These are phyloP conservation scores for Mycena galopus DNA, from an alignment of 768 basidiomycete genomes.

Conservation along the genomic window DNA sequence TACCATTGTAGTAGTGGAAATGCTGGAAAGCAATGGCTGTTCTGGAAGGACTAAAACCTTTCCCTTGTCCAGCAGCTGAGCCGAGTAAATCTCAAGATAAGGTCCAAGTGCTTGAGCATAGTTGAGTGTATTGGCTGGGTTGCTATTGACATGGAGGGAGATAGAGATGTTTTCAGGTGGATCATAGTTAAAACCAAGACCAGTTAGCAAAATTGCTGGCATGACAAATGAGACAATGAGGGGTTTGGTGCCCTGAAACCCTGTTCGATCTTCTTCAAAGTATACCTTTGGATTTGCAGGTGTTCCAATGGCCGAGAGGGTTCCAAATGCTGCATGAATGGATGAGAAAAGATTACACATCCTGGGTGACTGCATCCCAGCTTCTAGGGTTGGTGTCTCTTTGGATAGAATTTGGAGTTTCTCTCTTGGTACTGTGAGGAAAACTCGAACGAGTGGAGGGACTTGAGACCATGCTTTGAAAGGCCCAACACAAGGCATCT, in stretches of 20 bases:
- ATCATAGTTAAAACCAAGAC: slow-evolving; percentile 19
- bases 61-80: slow-evolving; percentile 14
- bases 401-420: slow-evolving; percentile 11
- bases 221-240: slow-evolving; percentile 22
- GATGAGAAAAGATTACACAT: slow-evolving; percentile 34
- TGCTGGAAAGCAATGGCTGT: slow-evolving; percentile 22
- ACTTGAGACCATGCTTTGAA: slow-evolving; percentile 27
- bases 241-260: slow-evolving; percentile 24
- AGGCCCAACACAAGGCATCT: slow-evolving; percentile 32
- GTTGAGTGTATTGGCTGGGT: background rate
- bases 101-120: slow-evolving; percentile 17
- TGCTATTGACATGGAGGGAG: slow-evolving; percentile 13
- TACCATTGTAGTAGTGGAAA: background rate
- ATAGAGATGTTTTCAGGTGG: slow-evolving; percentile 7
- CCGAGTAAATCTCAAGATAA: slow-evolving; percentile 17
- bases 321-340: slow-evolving; percentile 36
- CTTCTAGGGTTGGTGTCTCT: slow-evolving; percentile 22
- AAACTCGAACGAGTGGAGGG: too few species aligned
- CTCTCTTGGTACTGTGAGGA: too few species aligned
- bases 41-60: slow-evolving; percentile 19
- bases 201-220: slow-evolving; percentile 18
- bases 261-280: slow-evolving; percentile 37
- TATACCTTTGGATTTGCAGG: slow-evolving; percentile 25
- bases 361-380: slow-evolving; percentile 20
- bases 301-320: slow-evolving; percentile 28